Evolutionary conservation across 169 alveolate genomes (phyloP), one percentile per base, ranked within the genome.

Genomic region (Cryptosporidium viatorum): DNA sequence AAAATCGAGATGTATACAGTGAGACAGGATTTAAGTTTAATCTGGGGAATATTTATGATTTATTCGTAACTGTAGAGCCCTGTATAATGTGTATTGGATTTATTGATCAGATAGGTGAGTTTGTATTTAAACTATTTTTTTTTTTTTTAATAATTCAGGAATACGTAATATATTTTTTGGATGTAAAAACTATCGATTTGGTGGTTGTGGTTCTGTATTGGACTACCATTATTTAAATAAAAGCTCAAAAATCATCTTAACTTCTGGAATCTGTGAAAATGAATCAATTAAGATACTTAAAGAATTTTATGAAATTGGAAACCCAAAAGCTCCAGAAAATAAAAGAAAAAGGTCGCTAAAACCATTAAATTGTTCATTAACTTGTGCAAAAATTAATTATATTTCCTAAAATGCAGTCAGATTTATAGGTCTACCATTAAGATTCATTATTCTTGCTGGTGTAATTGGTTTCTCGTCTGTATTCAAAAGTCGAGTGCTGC

Each of bases 31-130:
- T 33, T 37, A 35, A 51, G 29, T 4, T 33, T 8, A 52, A 71
- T 31, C 18, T 71, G 35, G 85, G 85, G 29, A 1, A 33, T 41
- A 18, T 33, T 26, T 80, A 80, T 62, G 89, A 80, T 39, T 39
- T 80, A 65, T 80, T 80, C 14, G 89, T 80, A n/a, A 80, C 89
- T 5, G 89, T 80, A 23, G 89, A 80, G 26, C 89, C 89, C 8
- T 80, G 89, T 31, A 80, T 80, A 21, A 80, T 80, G 89, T 80
- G 89, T 59, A 80, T 80, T 10, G 89, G 89, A 80, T 62, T 80
- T 59, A 41, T 80, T 12, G 67, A 80, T 62, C 73, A 62, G 39
- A 18, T 52, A 3, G 89, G 89, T 80, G 31, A 55, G 89, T 80
- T 37, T 8, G 18, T 6, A 33, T 9, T 67, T 4, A 67, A 18